Percentiles rank a stretch among this genome's conserved stretches.
Evolutionary conservation across 495 filamentous ascomycete species (phyloP).

Genomic region (Pyrenula massariospora): DNA sequence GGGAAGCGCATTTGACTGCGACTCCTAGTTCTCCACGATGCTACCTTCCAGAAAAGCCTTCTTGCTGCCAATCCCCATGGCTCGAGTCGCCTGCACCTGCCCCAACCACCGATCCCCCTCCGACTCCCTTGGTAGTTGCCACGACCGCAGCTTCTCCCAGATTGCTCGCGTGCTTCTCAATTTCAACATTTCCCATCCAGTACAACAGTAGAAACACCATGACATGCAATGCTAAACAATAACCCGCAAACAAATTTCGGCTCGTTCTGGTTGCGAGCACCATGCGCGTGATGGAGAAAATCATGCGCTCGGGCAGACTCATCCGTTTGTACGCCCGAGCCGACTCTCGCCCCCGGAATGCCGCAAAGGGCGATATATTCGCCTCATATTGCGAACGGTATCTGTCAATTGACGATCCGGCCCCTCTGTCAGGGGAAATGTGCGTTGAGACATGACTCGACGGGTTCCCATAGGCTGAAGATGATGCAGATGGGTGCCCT

Average conservation of each 20-base stretch:
- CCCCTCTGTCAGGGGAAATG: conserved; percentile 43
- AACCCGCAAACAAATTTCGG: conserved; percentile 88
- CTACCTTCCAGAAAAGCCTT: conserved; percentile 29
- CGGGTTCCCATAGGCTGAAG: conserved; percentile 57
- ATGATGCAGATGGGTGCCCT: conserved; percentile 46
- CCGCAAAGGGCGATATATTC: conserved; percentile 89
- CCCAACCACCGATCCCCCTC: conserved; percentile 20
- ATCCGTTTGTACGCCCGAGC: conserved; percentile 90
- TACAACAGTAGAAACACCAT: conserved; percentile 79
- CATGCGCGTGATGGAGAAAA: conserved; percentile 84
- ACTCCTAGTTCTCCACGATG: too few species aligned
- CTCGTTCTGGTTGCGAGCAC: conserved; percentile 84
- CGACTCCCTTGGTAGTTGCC: conserved; percentile 23
- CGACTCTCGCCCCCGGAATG: conserved; percentile 84
- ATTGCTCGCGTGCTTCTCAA: conserved; percentile 38
- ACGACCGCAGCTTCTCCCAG: conserved; percentile 26
- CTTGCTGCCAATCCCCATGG: conserved; percentile 51
- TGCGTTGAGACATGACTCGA: conserved; percentile 65
- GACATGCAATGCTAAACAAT: conserved; percentile 81
- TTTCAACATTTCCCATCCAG: conserved; percentile 59
- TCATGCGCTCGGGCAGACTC: conserved; percentile 77
- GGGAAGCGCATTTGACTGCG: too few species aligned
- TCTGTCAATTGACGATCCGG: conserved; percentile 63
- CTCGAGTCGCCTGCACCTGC: conserved; percentile 27
- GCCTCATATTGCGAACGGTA: conserved; percentile 92